These are phyloP conservation scores for Fagus crenata DNA, from an alignment of 306 rosid species.

Conservation along the genomic window DNA sequence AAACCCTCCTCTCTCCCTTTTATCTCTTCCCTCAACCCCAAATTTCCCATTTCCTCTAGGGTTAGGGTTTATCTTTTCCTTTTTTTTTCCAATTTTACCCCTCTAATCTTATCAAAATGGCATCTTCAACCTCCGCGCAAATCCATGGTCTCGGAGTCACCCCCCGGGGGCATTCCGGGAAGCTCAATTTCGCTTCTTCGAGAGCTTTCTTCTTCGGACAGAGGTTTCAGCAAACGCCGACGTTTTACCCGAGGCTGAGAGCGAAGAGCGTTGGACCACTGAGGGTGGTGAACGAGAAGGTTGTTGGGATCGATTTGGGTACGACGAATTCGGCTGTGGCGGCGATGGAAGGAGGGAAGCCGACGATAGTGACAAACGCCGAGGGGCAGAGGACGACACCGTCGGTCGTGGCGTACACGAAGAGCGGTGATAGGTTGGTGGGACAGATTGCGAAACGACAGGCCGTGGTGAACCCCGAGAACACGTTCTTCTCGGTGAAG, in stretches of 20 bases:
- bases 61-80: too few relatives aligned
- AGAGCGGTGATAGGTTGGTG: conserved; percentile 75
- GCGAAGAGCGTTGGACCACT: conserved; percentile 39
- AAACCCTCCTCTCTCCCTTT: neutral
- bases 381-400: conserved; percentile 92
- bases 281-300: conserved; percentile 71
- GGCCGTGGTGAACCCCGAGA: conserved; percentile 85
- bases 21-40: neutral
- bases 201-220: conserved; percentile 58
- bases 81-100: neutral
- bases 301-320: conserved; percentile 75
- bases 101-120: conserved; percentile 32
- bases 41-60: too few relatives aligned
- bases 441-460: conserved; percentile 95
- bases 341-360: conserved; percentile 86
- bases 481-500: conserved; percentile 86
- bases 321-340: conserved; percentile 83
- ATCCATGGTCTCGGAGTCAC: conserved; percentile 58
- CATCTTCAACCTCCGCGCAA: conserved; percentile 55
- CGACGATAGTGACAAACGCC: conserved; percentile 79
- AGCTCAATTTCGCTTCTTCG: conserved; percentile 16
- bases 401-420: conserved; percentile 84
- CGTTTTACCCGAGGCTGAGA: conserved; percentile 40
- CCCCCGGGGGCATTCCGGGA: neutral
- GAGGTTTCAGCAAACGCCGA: conserved; percentile 27